Percentiles rank a stretch among this genome's conserved stretches.
phyloP scores from a whole-genome alignment of 2,329 filamentous ascomycete species.

The Lasiodiplodia sp. region DNA sequence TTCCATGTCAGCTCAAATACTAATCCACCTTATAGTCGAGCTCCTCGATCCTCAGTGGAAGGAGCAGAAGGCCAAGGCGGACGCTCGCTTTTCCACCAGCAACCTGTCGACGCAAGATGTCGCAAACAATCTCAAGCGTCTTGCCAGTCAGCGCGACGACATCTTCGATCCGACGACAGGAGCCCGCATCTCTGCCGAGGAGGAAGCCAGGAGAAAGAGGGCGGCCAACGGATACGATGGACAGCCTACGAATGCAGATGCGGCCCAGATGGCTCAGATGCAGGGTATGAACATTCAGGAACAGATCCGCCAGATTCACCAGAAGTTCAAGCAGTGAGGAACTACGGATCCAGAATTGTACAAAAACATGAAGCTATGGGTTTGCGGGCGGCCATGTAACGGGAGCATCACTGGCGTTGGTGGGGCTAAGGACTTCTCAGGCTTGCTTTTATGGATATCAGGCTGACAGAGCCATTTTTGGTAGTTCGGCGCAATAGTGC shows the following conservation, averaged over 20 bases:
- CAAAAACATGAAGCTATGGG: slow-evolving; percentile 15
- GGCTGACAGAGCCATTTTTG: slow-evolving; percentile 27
- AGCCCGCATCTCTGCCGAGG: slow-evolving; percentile 71
- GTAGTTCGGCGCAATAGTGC: slow-evolving; percentile 19
- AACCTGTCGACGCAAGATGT: slow-evolving; percentile 88
- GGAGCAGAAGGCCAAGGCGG: slow-evolving; percentile 89
- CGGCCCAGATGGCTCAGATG: slow-evolving; percentile 62
- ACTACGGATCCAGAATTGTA: neutral
- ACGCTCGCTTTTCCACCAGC: slow-evolving; percentile 82
- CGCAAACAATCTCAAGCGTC: slow-evolving; percentile 92
- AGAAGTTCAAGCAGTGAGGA: slow-evolving; percentile 52
- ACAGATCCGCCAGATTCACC: slow-evolving; percentile 75
- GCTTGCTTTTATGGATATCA: slow-evolving; percentile 28
- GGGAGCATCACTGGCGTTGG: slow-evolving; percentile 24
- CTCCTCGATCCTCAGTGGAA: slow-evolving; percentile 94
- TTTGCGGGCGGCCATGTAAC: slow-evolving; percentile 10
- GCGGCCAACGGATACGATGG: slow-evolving; percentile 72
- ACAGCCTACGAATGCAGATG: slow-evolving; percentile 66
- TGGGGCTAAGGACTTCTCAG: slow-evolving; percentile 25
- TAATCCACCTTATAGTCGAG: slow-evolving; percentile 67
- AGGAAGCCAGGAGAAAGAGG: slow-evolving; percentile 75
- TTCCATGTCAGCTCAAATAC: slow-evolving; percentile 31
- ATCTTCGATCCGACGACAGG: slow-evolving; percentile 81
- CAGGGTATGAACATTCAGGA: slow-evolving; percentile 75
- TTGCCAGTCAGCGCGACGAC: slow-evolving; percentile 86